These are phyloP conservation scores for Corynespora cassiicola DNA, from an alignment of 2,329 filamentous ascomycete genomes.

Conservation along the genomic window DNA sequence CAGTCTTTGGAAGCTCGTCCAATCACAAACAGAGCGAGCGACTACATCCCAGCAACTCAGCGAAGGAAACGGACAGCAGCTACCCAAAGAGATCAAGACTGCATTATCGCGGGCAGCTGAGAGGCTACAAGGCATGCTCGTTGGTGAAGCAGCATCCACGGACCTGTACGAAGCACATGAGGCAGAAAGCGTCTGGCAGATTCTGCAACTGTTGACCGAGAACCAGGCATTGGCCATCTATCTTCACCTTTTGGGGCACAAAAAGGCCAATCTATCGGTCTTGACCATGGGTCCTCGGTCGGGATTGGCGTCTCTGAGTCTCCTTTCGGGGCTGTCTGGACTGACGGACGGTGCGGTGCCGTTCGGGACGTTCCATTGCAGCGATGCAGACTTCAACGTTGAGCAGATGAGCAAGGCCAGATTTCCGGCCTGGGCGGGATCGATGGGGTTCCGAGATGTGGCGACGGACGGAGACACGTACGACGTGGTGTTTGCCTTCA, in stretches of 20 bases:
- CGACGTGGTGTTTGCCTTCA: slow-evolving; percentile 1
- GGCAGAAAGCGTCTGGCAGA: neutral
- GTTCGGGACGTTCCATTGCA: neutral
- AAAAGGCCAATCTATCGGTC: slow-evolving; percentile 3
- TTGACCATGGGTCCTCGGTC: neutral
- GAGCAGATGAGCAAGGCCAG: neutral
- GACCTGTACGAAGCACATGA: neutral
- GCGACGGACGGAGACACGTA: neutral
- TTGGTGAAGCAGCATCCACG: neutral
- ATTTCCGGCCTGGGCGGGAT: neutral
- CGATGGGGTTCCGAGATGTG: neutral
- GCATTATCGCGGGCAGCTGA: neutral
- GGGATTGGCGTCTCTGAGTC: neutral
- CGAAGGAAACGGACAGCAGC: neutral
- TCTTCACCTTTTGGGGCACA: neutral
- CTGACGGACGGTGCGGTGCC: neutral
- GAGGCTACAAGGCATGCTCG: neutral
- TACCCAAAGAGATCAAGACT: neutral
- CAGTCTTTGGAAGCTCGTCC: neutral
- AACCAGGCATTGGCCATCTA: neutral
- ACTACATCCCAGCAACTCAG: neutral
- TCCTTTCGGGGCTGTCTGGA: neutral
- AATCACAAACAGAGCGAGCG: slow-evolving; percentile 1
- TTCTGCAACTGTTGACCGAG: neutral
- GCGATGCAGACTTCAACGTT: slow-evolving; percentile 1